Evolutionary conservation across 164 flowering plant genomes (phyloP).

Genomic region (Vitis rupestris): DNA sequence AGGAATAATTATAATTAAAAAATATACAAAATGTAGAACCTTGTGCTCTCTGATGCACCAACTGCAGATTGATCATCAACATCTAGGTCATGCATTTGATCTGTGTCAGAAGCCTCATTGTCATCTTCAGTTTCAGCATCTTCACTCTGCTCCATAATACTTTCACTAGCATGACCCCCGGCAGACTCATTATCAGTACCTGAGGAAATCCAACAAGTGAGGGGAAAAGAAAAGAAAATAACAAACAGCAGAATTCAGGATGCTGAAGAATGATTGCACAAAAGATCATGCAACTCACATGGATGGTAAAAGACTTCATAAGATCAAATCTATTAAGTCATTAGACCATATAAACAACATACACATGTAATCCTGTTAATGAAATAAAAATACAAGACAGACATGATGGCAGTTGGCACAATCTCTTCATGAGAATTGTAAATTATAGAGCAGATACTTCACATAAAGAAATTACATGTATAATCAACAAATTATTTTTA

Average conservation of each 20-base stretch:
- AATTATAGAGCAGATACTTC: too few species aligned
- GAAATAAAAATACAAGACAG: too few species aligned
- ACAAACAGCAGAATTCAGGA: not conserved
- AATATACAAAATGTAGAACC: constrained; percentile 21
- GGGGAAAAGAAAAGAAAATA: not conserved
- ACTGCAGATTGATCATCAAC: constrained; percentile 12
- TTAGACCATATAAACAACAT: too few species aligned
- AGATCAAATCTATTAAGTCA: too few species aligned
- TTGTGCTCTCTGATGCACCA: constrained; percentile 23
- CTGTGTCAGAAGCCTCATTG: constrained; percentile 30
- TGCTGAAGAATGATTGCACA: not conserved
- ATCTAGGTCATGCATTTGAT: constrained; percentile 26
- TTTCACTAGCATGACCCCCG: constrained; percentile 10
- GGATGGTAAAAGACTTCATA: not conserved
- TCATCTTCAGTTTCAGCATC: constrained; percentile 37
- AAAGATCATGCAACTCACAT: not conserved
- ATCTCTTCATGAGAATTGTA: too few species aligned
- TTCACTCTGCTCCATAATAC: constrained; percentile 25
- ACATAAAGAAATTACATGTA: too few species aligned
- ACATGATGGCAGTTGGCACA: too few species aligned
- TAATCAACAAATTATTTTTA: too few species aligned
- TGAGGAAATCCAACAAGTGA: not conserved
- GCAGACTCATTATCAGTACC: constrained; percentile 30
- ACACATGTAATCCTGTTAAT: too few species aligned
- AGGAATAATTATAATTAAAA: not conserved